A percentile compares a stretch with the other conserved stretches of the same genome.
Evolutionary conservation across 2,329 filamentous ascomycete species (phyloP).

Genomic region (Aspergillus chevalieri): DNA sequence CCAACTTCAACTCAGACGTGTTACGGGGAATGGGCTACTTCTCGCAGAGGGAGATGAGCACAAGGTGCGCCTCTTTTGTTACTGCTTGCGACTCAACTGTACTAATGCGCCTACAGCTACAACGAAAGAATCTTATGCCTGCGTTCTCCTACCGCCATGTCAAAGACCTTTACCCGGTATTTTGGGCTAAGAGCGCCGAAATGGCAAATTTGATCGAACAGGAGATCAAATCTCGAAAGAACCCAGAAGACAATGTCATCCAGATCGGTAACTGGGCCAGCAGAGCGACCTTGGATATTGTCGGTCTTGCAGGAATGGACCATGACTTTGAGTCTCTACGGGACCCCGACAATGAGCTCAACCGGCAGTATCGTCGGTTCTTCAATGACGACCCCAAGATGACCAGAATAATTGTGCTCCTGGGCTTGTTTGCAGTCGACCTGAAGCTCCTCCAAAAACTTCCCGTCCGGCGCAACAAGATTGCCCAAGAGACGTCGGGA

Average conservation of each 20-base stretch:
- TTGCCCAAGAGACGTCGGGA: conserved; percentile 51
- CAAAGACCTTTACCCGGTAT: conserved; percentile 75
- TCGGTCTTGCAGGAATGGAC: conserved; percentile 65
- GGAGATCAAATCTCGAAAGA: conserved; percentile 34
- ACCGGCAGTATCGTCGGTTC: conserved; percentile 28
- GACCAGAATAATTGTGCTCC: conserved; percentile 47
- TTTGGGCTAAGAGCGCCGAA: conserved; percentile 72
- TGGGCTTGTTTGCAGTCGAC: conserved; percentile 57
- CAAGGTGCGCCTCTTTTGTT: conserved; percentile 44
- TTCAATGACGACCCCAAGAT: conserved; percentile 11
- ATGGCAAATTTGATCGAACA: conserved; percentile 56
- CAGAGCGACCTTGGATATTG: conserved; percentile 67
- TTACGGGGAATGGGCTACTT: conserved; percentile 46
- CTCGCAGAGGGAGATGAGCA: conserved; percentile 89
- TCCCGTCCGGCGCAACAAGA: conserved; percentile 65
- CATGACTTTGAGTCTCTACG: conserved; percentile 62
- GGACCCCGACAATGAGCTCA: conserved; percentile 56
- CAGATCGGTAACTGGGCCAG: conserved; percentile 60
- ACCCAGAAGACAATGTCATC: conserved; percentile 39
- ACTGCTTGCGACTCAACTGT: neutral
- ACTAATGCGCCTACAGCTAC: conserved; percentile 29
- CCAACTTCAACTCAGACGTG: conserved; percentile 27
- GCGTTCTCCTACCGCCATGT: conserved; percentile 82
- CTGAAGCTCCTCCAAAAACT: conserved; percentile 55
- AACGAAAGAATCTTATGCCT: conserved; percentile 72